Evolutionary conservation across 129 eudicot genomes (phyloP).

Genomic region (Oenanthe sinensis): DNA sequence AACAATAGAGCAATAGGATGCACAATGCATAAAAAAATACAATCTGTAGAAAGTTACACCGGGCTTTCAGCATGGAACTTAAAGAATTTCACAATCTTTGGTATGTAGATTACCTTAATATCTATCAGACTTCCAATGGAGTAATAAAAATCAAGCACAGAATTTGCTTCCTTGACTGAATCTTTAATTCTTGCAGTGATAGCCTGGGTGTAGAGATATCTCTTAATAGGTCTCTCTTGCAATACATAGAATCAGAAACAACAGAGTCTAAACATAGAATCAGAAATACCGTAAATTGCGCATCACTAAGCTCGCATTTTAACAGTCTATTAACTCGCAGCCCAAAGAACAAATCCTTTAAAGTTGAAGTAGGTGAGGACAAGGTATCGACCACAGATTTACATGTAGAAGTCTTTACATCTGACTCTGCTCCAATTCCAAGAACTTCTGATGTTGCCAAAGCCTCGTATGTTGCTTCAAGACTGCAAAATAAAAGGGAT

Average conservation of each 20-base stretch:
- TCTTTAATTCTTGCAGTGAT: slow-evolving; percentile 51
- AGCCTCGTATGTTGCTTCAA: slow-evolving; percentile 82
- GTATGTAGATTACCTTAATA: slow-evolving; percentile 51
- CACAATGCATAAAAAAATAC: not conserved
- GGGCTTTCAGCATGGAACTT: not conserved
- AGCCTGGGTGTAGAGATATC: slow-evolving; percentile 32
- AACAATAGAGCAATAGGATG: not conserved
- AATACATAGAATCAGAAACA: not conserved
- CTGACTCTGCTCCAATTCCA: slow-evolving; percentile 46
- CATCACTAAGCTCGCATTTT: slow-evolving; percentile 50
- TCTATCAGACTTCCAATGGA: slow-evolving; percentile 57
- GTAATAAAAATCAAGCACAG: slow-evolving; percentile 63
- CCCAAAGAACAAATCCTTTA: slow-evolving; percentile 63
- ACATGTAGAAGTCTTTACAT: slow-evolving; percentile 43
- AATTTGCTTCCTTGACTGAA: slow-evolving; percentile 36
- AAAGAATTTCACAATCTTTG: not conserved
- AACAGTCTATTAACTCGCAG: slow-evolving; percentile 52
- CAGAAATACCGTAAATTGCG: slow-evolving; percentile 42
- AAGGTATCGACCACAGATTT: slow-evolving; percentile 43
- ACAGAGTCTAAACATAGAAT: slow-evolving; percentile 4
- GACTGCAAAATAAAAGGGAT: slow-evolving; percentile 32
- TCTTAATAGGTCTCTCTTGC: not conserved
- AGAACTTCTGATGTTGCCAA: slow-evolving; percentile 64
- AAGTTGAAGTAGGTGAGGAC: slow-evolving; percentile 41
- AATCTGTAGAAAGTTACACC: too few relatives aligned